These are phyloP conservation scores for Alternaria atra DNA, from an alignment of 2,329 filamentous ascomycete genomes.

Conservation along the genomic window DNA sequence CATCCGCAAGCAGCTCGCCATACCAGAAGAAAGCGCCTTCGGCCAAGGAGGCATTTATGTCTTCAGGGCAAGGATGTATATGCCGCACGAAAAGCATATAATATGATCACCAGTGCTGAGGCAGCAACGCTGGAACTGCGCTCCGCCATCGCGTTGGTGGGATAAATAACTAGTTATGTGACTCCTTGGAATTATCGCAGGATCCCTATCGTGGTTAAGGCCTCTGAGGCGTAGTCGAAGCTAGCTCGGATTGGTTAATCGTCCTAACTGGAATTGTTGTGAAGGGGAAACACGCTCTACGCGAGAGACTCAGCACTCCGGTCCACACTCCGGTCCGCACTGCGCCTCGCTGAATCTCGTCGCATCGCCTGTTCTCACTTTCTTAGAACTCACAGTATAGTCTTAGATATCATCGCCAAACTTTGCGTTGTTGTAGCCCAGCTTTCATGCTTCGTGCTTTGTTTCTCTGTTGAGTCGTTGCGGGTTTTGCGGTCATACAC, in stretches of 20 bases:
- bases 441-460: slow-evolving; percentile 5
- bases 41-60: not conserved
- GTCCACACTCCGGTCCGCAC: not conserved
- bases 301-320: not conserved
- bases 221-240: too few species aligned
- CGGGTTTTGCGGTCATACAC: not conserved
- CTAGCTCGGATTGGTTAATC: not conserved
- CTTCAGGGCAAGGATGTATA: not conserved
- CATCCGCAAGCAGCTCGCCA: not conserved
- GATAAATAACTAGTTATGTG: not conserved
- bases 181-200: too few species aligned
- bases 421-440: not conserved
- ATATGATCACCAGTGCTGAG: not conserved
- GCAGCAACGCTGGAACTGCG: not conserved
- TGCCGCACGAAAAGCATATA: not conserved
- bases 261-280: not conserved
- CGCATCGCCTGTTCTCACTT: not conserved
- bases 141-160: not conserved
- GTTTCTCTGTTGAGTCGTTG: not conserved
- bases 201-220: too few species aligned
- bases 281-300: not conserved
- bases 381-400: not conserved
- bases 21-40: not conserved
- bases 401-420: not conserved
- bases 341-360: not conserved